These are phyloP conservation scores for Catenaria anguillulae DNA, from an alignment of 371 early-diverging fungal genomes.

Conservation along the genomic window DNA sequence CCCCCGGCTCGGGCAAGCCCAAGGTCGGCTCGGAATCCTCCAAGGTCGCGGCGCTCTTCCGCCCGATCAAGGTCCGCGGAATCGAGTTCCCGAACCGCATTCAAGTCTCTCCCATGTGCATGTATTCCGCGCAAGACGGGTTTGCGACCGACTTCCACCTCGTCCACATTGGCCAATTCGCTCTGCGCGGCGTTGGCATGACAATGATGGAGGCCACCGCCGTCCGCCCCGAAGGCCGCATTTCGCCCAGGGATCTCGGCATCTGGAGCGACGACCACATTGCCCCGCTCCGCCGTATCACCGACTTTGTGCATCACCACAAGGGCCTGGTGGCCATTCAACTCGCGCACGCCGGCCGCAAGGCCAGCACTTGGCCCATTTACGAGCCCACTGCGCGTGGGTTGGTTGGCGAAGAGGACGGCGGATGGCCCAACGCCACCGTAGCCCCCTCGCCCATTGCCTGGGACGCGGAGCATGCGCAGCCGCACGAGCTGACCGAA, in stretches of 20 bases:
- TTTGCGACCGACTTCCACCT: conserved; percentile 43
- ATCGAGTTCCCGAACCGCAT: conserved; percentile 53
- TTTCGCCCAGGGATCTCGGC: conserved; percentile 57
- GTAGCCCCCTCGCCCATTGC: conserved; percentile 48
- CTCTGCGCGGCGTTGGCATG: conserved; percentile 54
- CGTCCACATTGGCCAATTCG: conserved; percentile 51
- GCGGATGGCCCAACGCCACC: conserved; percentile 65
- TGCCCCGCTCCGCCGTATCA: conserved; percentile 37
- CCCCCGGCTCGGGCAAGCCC: neutral
- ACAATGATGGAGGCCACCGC: conserved; percentile 66
- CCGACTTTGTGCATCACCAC: conserved; percentile 43
- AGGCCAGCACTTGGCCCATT: conserved; percentile 15
- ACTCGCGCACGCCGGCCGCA: conserved; percentile 68
- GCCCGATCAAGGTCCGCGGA: conserved; percentile 41
- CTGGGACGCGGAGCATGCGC: conserved; percentile 25
- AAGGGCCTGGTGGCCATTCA: conserved; percentile 53
- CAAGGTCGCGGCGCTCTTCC: conserved; percentile 28
- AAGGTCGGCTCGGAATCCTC: neutral
- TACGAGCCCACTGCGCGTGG: neutral
- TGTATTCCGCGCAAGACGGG: conserved; percentile 34
- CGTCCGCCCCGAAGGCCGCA: conserved; percentile 56
- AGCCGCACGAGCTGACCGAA: conserved; percentile 41
- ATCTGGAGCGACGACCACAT: conserved; percentile 66
- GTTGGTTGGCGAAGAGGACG: conserved; percentile 26
- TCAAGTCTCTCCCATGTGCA: conserved; percentile 66